These are phyloP conservation scores for Debaryomycetaceae sp. DNA, from an alignment of 1,139 yeast genomes.

Conservation along the genomic window DNA sequence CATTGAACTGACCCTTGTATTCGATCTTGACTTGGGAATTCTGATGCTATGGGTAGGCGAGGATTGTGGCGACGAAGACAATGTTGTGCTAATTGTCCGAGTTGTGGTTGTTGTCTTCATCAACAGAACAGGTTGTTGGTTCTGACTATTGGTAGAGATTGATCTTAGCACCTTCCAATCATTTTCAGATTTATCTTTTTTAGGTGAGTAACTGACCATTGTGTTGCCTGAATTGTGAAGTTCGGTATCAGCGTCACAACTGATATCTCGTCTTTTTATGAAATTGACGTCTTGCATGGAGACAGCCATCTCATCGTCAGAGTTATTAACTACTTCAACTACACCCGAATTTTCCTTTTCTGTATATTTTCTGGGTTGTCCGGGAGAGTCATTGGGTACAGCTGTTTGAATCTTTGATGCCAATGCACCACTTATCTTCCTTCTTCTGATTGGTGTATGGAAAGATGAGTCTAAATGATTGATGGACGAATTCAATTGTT, in stretches of 20 bases:
- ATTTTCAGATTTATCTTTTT: slow-evolving; percentile 10
- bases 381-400: slow-evolving; percentile 90
- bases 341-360: slow-evolving; percentile 25
- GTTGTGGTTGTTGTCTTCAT: slow-evolving; percentile 52
- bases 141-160: slow-evolving; percentile 32
- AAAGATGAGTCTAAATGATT: slow-evolving; percentile 45
- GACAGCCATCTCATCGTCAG: slow-evolving; percentile 34
- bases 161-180: slow-evolving; percentile 45
- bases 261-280: slow-evolving; percentile 15
- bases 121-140: slow-evolving; percentile 35
- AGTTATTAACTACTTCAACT: slow-evolving; percentile 32
- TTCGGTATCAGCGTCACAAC: slow-evolving; percentile 13
- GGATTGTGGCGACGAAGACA: slow-evolving; percentile 43
- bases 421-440: slow-evolving; percentile 66
- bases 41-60: slow-evolving; percentile 26
- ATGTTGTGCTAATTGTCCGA: slow-evolving; percentile 43
- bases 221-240: slow-evolving; percentile 12
- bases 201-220: slow-evolving; percentile 7
- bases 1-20: slow-evolving; percentile 26
- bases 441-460: slow-evolving; percentile 70
- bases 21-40: slow-evolving; percentile 34
- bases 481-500: slow-evolving; percentile 25
- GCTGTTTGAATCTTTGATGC: slow-evolving; percentile 69
- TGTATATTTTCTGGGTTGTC: slow-evolving; percentile 85
- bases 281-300: slow-evolving; percentile 25